These are phyloP conservation scores for Cucumis sativus DNA, from an alignment of 306 rosid genomes.

Conservation along the genomic window Cucumber_9930_V3 NC_026660.2:29684501-29685000, in stretches of 20 bases:
- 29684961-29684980: background rate
- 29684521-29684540: slow-evolving; percentile 70
- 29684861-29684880: background rate
- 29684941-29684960: background rate
- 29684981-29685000: background rate
- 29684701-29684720: slow-evolving; percentile 38
- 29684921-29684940: background rate
- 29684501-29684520: slow-evolving; percentile 56
- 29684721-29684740: slow-evolving; percentile 49
- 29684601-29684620: slow-evolving; percentile 66
- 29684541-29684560: slow-evolving; percentile 74
- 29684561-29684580: slow-evolving; percentile 47
- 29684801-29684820: slow-evolving; percentile 48
- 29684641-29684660: slow-evolving; percentile 67
- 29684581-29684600: slow-evolving; percentile 68
- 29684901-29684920: background rate
- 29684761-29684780: slow-evolving; percentile 71
- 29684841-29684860: slow-evolving; percentile 13
- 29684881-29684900: background rate
- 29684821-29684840: slow-evolving; percentile 11
- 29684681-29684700: slow-evolving; percentile 45
- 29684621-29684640: slow-evolving; percentile 81
- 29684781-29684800: slow-evolving; percentile 93
- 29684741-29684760: slow-evolving; percentile 41
- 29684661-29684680: slow-evolving; percentile 42